Percentiles rank a stretch among this genome's conserved stretches.
Conservation (phyloP, 1,284 basidiomycete genomes). For the Rhodotorula sp. region DNA sequence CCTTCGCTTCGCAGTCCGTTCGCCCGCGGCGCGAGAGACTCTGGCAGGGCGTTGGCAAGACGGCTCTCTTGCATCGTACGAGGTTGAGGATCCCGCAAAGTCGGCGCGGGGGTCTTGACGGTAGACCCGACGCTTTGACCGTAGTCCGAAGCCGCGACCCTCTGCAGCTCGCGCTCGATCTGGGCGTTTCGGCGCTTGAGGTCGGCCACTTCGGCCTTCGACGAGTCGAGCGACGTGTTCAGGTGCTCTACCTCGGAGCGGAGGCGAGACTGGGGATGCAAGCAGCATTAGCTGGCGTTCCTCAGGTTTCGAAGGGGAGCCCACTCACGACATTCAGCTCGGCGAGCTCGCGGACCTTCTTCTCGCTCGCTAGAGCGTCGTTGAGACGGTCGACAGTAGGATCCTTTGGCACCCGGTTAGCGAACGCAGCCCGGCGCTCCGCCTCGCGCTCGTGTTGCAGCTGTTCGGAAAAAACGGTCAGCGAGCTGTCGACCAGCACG, state of each 20-base stretch:
- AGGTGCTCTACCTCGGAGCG: slow-evolving; percentile 32
- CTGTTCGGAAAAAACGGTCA: slow-evolving; percentile 4
- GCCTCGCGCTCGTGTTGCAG: slow-evolving; percentile 36
- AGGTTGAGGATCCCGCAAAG: slow-evolving; percentile 4
- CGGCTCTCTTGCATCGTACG: slow-evolving; percentile 25
- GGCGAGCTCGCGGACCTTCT: slow-evolving; percentile 36
- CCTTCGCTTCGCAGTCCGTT: slow-evolving; percentile 6
- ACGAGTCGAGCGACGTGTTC: slow-evolving; percentile 13
- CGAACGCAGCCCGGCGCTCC: slow-evolving; percentile 27
- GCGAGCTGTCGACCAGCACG: not conserved
- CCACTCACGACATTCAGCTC: slow-evolving; percentile 39
- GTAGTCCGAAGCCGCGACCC: slow-evolving; percentile 31
- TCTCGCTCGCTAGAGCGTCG: slow-evolving; percentile 27
- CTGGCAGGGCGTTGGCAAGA: slow-evolving; percentile 5
- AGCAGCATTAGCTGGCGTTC: too few species aligned
- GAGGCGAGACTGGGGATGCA: slow-evolving; percentile 25
- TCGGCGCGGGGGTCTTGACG: slow-evolving; percentile 6
- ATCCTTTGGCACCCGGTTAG: slow-evolving; percentile 13
- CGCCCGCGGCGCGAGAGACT: not conserved
- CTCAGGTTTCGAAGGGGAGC: not conserved
- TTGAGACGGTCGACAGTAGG: slow-evolving; percentile 7
- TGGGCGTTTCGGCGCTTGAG: slow-evolving; percentile 15
- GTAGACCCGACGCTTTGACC: slow-evolving; percentile 15
- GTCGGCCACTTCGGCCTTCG: slow-evolving; percentile 20
- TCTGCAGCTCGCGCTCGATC: slow-evolving; percentile 31